A percentile compares a stretch with the other conserved stretches of the same genome.
phyloP scores from a whole-genome alignment of 2,329 filamentous ascomycete genomes.

The Exserohilum turcica region DNA sequence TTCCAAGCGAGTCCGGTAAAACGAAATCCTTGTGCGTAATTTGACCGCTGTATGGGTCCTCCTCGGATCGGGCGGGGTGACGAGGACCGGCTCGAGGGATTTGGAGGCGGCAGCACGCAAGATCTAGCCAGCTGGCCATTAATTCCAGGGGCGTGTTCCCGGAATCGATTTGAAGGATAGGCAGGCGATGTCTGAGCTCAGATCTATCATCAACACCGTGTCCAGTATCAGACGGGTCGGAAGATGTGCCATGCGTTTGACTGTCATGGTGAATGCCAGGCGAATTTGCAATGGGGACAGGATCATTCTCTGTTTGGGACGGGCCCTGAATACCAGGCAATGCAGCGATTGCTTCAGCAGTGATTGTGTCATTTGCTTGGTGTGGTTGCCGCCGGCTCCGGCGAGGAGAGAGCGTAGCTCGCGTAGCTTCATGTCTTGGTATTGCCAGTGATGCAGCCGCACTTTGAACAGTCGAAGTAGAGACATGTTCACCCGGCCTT shows the following conservation, averaged over 20 bases:
- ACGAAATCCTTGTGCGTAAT: background rate
- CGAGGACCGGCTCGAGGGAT: background rate
- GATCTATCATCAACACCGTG: background rate
- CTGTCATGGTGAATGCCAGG: background rate
- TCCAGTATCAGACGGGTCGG: background rate
- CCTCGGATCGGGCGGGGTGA: background rate
- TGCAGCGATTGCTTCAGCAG: background rate
- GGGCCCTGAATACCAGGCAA: background rate
- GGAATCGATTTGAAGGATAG: background rate
- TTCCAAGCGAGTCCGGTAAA: background rate
- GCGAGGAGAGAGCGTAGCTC: background rate
- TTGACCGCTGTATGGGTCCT: background rate
- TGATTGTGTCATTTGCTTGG: background rate
- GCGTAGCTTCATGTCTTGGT: background rate
- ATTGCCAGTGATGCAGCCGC: background rate
- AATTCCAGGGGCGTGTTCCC: background rate
- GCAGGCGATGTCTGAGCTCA: background rate
- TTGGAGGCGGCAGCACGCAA: background rate
- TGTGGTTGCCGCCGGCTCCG: background rate
- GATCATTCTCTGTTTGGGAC: background rate
- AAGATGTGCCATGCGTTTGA: background rate
- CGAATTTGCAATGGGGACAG: background rate
- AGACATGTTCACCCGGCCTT: background rate
- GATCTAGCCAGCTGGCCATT: background rate
- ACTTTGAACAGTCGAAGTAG: background rate